Evolutionary conservation across 805 yeast species (phyloP).

Genomic region (Kregervanrija pseudodelftensis): DNA sequence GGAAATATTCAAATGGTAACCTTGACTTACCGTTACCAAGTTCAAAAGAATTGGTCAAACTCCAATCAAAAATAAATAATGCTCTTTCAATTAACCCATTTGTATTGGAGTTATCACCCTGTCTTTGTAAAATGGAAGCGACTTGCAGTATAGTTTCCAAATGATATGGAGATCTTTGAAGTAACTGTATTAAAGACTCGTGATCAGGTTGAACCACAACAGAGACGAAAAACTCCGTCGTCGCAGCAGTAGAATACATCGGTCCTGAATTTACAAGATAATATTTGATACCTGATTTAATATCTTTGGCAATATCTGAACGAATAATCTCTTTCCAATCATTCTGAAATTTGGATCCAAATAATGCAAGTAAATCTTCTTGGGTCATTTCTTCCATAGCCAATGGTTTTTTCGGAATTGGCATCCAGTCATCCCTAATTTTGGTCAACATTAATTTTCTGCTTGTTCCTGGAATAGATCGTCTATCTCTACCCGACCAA

Average conservation of each 20-base stretch:
- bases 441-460: conserved; percentile 63
- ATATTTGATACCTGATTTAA: conserved; percentile 43
- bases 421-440: conserved; percentile 76
- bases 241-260: conserved; percentile 27
- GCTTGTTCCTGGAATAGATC: conserved; percentile 66
- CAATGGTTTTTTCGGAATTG: conserved; percentile 55
- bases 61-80: conserved; percentile 71
- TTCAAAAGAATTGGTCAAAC: conserved; percentile 52
- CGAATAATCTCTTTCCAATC: conserved; percentile 47
- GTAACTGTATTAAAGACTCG: conserved; percentile 53
- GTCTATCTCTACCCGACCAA: conserved; percentile 78
- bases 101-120: conserved; percentile 68
- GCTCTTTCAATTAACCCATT: conserved; percentile 73
- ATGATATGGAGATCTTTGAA: conserved; percentile 64
- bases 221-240: conserved; percentile 45
- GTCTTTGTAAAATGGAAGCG: conserved; percentile 64
- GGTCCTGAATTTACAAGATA: conserved; percentile 42
- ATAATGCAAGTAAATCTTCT: conserved; percentile 33
- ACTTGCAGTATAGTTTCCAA: conserved; percentile 74
- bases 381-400: conserved; percentile 46
- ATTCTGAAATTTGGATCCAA: conserved; percentile 21
- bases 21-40: conserved; percentile 54
- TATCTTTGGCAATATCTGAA: conserved; percentile 31
- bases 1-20: conserved; percentile 66
- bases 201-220: conserved; percentile 74